Base-by-base conservation (phyloP, 495 filamentous ascomycete species). In the Penicillium arizonense region DNA sequence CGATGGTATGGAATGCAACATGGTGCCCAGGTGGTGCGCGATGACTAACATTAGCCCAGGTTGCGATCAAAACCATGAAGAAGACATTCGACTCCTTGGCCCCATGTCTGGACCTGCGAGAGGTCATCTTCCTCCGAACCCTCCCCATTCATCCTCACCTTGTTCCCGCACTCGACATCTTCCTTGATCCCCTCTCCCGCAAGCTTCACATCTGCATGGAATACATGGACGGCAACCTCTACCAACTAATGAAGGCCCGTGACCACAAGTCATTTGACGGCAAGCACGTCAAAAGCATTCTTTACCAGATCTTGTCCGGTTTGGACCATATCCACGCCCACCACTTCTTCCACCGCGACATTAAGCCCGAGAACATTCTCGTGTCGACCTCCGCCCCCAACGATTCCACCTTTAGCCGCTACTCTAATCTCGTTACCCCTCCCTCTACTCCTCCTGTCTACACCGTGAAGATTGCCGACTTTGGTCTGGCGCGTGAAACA, bases 31-130 rank as follows among this genome's bases (percentile, higher is more conserved):
- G 14, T 32, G 20, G 10, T 32, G 18, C 11, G 20, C 42, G 35
- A 37, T 46, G 45, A 49, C 50, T 52, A 18, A 59, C 68, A 76
- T 42, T 74, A 52, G 28, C 16, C 49, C 53, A 98, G 94, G 91
- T 98, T 59, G 94, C 94, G 3, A 96, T 99, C 67, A 99, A 99
- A 77, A 97, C 94, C 14, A 97, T 99, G 95, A 99, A 99, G 81
- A 99, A 99, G 81, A 90, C 88, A 0, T 99, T 97, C 59, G 92
- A 97, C 34, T 93, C 89, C 4, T 89, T 97, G 63, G 72, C 78
- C 20, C 89, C 89, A 36, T 97, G 95, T 67, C 68, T 96, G 53
- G 94, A 99, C 64, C 77, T 99, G 40, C 83, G 94, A 52, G 95
- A 99, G 68, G 95, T 99, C 46, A 91, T 97, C 67, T 99, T 99